Conservation (phyloP, 192 early-diverging fungal species). For the Podila epigama region DNA sequence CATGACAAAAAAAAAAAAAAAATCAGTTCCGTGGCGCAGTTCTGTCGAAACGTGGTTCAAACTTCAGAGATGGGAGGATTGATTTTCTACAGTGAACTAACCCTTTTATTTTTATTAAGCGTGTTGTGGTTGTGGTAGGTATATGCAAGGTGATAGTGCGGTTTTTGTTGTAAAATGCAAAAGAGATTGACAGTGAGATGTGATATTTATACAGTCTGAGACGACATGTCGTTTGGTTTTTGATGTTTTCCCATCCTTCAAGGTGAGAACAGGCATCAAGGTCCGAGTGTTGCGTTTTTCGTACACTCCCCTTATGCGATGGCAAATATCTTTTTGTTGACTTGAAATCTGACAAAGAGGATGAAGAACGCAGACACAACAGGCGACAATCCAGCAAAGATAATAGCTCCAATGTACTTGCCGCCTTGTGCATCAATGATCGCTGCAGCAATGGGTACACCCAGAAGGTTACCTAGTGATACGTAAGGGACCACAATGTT, state of each 20-base stretch:
- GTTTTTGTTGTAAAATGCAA: conserved; percentile 3
- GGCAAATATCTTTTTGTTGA: conserved; percentile 13
- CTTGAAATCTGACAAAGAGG: conserved; percentile 19
- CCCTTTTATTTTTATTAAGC: not conserved
- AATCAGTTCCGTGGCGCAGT: not conserved
- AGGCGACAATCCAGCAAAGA: conserved; percentile 44
- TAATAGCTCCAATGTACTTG: conserved; percentile 44
- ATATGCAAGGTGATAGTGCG: not conserved
- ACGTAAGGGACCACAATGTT: not conserved
- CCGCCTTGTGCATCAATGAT: conserved; percentile 19
- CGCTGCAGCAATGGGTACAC: conserved; percentile 48
- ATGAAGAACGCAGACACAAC: conserved; percentile 32
- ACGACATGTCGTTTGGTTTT: too few relatives aligned
- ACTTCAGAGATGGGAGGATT: too few relatives aligned
- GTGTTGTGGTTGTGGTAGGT: not conserved
- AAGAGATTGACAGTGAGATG: not conserved
- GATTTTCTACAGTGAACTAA: too few relatives aligned
- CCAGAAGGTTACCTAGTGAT: conserved; percentile 47
- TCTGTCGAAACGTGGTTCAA: too few relatives aligned
- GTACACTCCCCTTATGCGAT: conserved; percentile 4
- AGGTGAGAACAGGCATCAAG: too few relatives aligned
- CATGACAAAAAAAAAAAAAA: not conserved
- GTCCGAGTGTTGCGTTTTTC: too few relatives aligned
- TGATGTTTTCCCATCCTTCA: too few relatives aligned
- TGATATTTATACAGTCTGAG: not conserved